These are phyloP conservation scores for Pugionium cornutum DNA, from an alignment of 345 rosid species.

Conservation along the genomic window DNA sequence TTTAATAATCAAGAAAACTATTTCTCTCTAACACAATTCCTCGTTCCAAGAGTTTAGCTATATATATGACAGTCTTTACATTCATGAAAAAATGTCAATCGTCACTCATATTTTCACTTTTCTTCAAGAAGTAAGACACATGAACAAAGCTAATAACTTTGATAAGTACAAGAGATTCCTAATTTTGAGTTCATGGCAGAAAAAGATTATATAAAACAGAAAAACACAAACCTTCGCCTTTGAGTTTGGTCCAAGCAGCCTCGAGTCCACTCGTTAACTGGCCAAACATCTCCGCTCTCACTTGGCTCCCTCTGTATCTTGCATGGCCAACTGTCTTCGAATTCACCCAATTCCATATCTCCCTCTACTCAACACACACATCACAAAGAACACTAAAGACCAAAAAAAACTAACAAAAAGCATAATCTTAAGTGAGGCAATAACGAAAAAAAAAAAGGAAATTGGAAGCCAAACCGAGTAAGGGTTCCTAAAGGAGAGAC, in stretches of 20 bases:
- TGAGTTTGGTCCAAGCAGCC: slow-evolving; percentile 95
- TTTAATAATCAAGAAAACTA: no score
- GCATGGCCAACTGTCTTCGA: slow-evolving; percentile 44
- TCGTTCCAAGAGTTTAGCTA: no score
- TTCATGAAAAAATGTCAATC: no score
- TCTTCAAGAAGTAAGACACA: no score
- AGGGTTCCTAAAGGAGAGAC: slow-evolving; percentile 53
- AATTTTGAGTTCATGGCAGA: no score
- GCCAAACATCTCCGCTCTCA: slow-evolving; percentile 94
- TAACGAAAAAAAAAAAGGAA: not conserved
- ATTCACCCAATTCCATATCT: slow-evolving; percentile 68
- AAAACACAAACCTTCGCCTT: slow-evolving; percentile 75
- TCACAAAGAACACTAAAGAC: not conserved
- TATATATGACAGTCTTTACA: no score
- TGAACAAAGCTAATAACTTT: no score
- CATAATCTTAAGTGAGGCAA: not conserved
- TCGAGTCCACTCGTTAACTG: slow-evolving; percentile 93
- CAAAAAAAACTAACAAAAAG: not conserved
- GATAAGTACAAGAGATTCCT: no score
- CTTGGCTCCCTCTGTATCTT: slow-evolving; percentile 51
- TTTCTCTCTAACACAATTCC: no score
- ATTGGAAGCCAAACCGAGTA: slow-evolving; percentile 48
- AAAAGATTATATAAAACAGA: not conserved
- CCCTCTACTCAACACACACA: slow-evolving; percentile 47
- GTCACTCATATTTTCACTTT: no score